A percentile compares a stretch with the other conserved stretches of the same genome.
Conservation (phyloP, 805 yeast genomes). For the Nakazawaea holstii region DNA sequence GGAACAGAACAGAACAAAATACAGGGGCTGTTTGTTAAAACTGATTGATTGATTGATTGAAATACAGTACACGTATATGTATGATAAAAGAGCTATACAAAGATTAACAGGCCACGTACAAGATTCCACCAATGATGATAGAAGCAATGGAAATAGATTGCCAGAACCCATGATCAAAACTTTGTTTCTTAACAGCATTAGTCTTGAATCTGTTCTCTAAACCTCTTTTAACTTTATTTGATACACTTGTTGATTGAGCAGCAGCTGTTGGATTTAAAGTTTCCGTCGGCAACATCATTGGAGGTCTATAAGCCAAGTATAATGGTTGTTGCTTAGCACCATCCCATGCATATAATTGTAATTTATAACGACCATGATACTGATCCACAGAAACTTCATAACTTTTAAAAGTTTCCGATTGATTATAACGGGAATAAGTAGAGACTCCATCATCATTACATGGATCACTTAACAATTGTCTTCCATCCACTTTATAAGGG, state of each 20-base stretch:
- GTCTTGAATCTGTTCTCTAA: slow-evolving; percentile 79
- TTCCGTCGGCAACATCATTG: slow-evolving; percentile 90
- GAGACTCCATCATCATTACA: slow-evolving; percentile 63
- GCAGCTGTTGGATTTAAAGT: slow-evolving; percentile 81
- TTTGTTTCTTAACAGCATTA: slow-evolving; percentile 48
- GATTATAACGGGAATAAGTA: slow-evolving; percentile 66
- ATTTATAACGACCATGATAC: slow-evolving; percentile 78
- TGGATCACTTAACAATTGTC: slow-evolving; percentile 86
- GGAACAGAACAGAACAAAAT: neutral
- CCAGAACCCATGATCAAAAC: slow-evolving; percentile 38
- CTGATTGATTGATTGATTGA: neutral
- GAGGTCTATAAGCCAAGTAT: slow-evolving; percentile 88
- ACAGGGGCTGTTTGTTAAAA: neutral
- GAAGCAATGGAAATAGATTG: slow-evolving; percentile 54
- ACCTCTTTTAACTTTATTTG: slow-evolving; percentile 55
- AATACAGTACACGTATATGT: neutral
- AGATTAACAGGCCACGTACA: slow-evolving; percentile 5
- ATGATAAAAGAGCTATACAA: neutral
- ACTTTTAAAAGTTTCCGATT: slow-evolving; percentile 52
- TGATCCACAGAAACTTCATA: slow-evolving; percentile 61
- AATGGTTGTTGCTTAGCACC: slow-evolving; percentile 83
- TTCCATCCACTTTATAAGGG: slow-evolving; percentile 85
- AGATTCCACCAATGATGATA: slow-evolving; percentile 24
- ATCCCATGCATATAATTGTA: slow-evolving; percentile 70
- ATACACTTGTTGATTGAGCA: slow-evolving; percentile 29